These are phyloP conservation scores for Dioszegia aurantiaca DNA, from an alignment of 768 basidiomycete species.

Conservation along the genomic window DNA sequence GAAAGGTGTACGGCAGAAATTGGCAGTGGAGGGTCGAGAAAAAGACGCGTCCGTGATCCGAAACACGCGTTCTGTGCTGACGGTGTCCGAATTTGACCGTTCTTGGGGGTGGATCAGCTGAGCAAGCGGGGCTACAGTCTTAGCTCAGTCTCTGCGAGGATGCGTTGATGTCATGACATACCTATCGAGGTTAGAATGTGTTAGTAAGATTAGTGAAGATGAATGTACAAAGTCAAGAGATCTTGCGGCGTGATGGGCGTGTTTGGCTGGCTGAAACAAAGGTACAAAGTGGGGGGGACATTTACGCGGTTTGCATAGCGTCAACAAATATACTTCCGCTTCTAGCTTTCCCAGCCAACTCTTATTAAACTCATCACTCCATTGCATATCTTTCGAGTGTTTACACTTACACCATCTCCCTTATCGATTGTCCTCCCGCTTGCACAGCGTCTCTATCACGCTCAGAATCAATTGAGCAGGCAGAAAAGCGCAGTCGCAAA, in stretches of 20 bases:
- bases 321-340: not conserved
- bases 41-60: not conserved
- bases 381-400: not conserved
- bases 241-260: not conserved
- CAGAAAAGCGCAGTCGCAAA: slow-evolving; percentile 2
- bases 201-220: not conserved
- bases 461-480: slow-evolving; percentile 11
- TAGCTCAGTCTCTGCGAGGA: too few species aligned
- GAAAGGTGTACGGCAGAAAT: not conserved
- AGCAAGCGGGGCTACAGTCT: too few species aligned
- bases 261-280: slow-evolving; percentile 10
- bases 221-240: not conserved
- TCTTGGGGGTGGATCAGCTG: too few species aligned
- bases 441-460: slow-evolving; percentile 10
- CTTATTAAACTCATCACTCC: too few species aligned
- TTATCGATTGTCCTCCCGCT: slow-evolving; percentile 3
- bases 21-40: not conserved
- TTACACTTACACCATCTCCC: not conserved
- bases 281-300: slow-evolving; percentile 9
- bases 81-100: too few species aligned
- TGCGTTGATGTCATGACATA: not conserved
- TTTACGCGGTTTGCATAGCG: not conserved
- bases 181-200: not conserved
- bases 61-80: slow-evolving; percentile 12
- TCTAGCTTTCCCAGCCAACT: not conserved